Conservation (phyloP, 2,329 filamentous ascomycete species). For the Cadophora sp. region DNA sequence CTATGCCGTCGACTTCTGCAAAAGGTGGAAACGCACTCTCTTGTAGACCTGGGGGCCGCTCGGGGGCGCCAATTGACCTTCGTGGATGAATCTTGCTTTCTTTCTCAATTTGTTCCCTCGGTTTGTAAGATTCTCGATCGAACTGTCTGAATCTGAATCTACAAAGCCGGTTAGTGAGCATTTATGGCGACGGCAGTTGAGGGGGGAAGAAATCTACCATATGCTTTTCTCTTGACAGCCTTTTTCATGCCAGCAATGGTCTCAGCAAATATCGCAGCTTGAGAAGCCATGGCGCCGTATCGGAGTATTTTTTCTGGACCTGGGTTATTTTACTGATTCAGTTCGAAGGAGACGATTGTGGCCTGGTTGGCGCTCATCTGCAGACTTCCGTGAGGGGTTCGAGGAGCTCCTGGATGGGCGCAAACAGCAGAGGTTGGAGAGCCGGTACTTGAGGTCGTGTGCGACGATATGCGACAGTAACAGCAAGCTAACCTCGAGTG, state of each 20-base stretch:
- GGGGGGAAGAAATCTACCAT: conserved; percentile 54
- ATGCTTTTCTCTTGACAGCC: conserved; percentile 68
- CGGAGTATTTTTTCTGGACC: not conserved
- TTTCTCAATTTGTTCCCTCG: conserved; percentile 82
- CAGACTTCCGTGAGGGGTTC: conserved; percentile 27
- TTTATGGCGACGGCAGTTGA: conserved; percentile 36
- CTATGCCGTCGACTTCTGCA: conserved; percentile 20
- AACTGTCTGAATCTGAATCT: conserved; percentile 82
- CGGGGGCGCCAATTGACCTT: conserved; percentile 71
- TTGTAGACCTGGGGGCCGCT: conserved; percentile 73
- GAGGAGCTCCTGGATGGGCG: conserved; percentile 11
- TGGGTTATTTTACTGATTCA: not conserved
- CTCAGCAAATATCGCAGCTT: conserved; percentile 69
- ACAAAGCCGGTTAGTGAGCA: conserved; percentile 35
- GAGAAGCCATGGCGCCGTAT: conserved; percentile 54
- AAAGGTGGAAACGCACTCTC: conserved; percentile 58
- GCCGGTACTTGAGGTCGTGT: not conserved
- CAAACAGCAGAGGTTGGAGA: not conserved
- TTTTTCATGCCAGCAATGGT: conserved; percentile 73
- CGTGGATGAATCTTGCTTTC: conserved; percentile 72
- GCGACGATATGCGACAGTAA: not conserved
- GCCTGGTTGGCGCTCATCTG: conserved; percentile 23
- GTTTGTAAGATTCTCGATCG: conserved; percentile 73
- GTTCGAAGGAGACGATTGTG: conserved; percentile 16
- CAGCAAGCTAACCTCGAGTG: not conserved